Conservation (phyloP, 192 early-diverging fungal species). For the Radiomyces spectabilis region DNA sequence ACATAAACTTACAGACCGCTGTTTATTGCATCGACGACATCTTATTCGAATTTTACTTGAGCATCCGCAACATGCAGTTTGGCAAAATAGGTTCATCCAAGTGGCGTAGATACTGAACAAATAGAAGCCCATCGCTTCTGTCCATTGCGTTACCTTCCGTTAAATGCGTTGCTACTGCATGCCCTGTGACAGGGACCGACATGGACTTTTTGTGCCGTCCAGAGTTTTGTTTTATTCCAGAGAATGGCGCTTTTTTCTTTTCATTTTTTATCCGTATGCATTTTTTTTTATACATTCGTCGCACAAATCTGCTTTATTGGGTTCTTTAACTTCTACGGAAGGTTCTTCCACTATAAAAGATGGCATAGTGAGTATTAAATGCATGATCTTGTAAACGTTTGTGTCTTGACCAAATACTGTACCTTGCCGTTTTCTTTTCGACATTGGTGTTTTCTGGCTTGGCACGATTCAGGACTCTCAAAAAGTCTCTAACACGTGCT, state of each 20-base stretch:
- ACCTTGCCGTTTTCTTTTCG: conserved; percentile 73
- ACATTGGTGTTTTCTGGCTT: conserved; percentile 79
- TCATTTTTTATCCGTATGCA: not conserved
- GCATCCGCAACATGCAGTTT: too few relatives aligned
- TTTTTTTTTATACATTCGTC: not conserved
- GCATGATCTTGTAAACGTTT: not conserved
- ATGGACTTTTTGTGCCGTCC: too few relatives aligned
- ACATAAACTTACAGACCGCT: too few relatives aligned
- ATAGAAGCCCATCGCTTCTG: too few relatives aligned
- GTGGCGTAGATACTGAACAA: too few relatives aligned
- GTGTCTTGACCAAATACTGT: conserved; percentile 1
- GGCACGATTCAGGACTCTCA: conserved; percentile 98
- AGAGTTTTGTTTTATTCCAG: too few relatives aligned
- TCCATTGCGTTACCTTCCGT: too few relatives aligned
- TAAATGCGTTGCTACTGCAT: too few relatives aligned
- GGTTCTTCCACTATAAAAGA: conserved; percentile 23
- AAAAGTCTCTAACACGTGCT: conserved; percentile 86
- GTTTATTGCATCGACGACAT: too few relatives aligned
- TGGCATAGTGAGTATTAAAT: not conserved
- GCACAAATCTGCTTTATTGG: not conserved
- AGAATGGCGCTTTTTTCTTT: conserved; percentile 1
- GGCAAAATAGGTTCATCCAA: too few relatives aligned
- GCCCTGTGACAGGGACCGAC: too few relatives aligned
- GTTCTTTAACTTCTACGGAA: conserved; percentile 21
- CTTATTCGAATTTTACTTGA: too few relatives aligned